Evolutionary conservation across 306 rosid genomes (phyloP).

Genomic region (Trifolium subterraneum): DNA sequence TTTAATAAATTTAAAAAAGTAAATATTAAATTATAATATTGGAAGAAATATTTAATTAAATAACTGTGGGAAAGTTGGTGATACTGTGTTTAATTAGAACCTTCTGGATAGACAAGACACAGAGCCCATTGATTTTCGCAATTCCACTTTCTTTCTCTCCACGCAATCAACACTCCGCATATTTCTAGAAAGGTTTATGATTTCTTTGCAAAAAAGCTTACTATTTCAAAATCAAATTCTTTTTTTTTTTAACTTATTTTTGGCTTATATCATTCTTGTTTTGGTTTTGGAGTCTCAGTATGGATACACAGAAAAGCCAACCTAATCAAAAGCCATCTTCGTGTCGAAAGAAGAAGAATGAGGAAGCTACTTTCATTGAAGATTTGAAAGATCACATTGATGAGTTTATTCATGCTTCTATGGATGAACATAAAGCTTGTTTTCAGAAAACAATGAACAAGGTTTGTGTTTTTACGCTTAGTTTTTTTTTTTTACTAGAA

Average conservation of each 20-base stretch:
- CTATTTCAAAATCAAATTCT: too few relatives aligned
- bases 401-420: constrained; percentile 78
- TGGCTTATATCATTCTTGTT: neutral
- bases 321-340: constrained; percentile 44
- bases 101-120: too few relatives aligned
- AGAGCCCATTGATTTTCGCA: too few relatives aligned
- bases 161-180: neutral
- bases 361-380: constrained; percentile 73
- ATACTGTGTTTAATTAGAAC: too few relatives aligned
- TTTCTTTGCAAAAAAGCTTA: neutral
- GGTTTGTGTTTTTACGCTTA: constrained; percentile 42
- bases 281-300: neutral
- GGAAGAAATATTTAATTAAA: too few relatives aligned
- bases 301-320: constrained; percentile 43
- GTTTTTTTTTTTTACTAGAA: neutral
- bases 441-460: constrained; percentile 74
- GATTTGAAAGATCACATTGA: constrained; percentile 88
- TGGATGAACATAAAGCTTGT: constrained; percentile 88
- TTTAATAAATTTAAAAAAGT: too few relatives aligned
- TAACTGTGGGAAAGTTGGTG: too few relatives aligned
- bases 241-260: neutral
- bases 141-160: neutral
- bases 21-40: too few relatives aligned
- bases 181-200: neutral
- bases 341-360: constrained; percentile 78